These are phyloP conservation scores for Aspergillus niger DNA, from an alignment of 2,329 filamentous ascomycete species.

Conservation along the genomic window DNA sequence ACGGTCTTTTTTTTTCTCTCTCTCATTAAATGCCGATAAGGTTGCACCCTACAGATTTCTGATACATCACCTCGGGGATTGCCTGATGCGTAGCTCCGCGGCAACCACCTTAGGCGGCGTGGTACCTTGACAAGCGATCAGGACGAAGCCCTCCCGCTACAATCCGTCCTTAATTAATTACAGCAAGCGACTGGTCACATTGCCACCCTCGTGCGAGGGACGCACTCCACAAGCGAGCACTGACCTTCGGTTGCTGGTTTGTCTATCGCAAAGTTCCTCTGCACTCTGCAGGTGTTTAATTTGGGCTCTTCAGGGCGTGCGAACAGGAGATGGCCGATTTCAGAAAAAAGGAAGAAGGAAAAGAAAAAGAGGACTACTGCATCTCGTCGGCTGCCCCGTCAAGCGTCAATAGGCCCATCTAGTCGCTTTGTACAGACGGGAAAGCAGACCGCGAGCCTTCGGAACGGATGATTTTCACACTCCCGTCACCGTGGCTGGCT, in stretches of 20 bases:
- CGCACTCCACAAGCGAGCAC: slow-evolving; percentile 8
- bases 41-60: slow-evolving; percentile 10
- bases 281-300: slow-evolving; percentile 5
- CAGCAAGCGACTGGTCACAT: slow-evolving; percentile 15
- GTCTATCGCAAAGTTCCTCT: not conserved
- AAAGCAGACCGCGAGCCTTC: slow-evolving; percentile 3
- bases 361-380: not conserved
- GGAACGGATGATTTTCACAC: slow-evolving; percentile 10
- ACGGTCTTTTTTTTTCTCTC: not conserved
- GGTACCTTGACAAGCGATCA: slow-evolving; percentile 1
- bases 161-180: slow-evolving; percentile 4
- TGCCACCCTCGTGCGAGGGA: slow-evolving; percentile 12
- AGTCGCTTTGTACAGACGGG: slow-evolving; percentile 11
- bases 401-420: slow-evolving; percentile 4
- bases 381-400: slow-evolving; percentile 5
- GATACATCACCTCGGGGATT: slow-evolving; percentile 13
- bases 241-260: not conserved
- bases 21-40: slow-evolving; percentile 4
- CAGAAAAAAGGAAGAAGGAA: not conserved
- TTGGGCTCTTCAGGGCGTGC: not conserved
- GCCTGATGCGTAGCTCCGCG: slow-evolving; percentile 11
- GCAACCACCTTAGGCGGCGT: slow-evolving; percentile 12
- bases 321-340: slow-evolving; percentile 4
- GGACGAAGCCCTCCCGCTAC: not conserved
- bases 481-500: slow-evolving; percentile 11